Evolutionary conservation across 2,329 filamentous ascomycete species (phyloP).

Genomic region (Penicillium sp.): DNA sequence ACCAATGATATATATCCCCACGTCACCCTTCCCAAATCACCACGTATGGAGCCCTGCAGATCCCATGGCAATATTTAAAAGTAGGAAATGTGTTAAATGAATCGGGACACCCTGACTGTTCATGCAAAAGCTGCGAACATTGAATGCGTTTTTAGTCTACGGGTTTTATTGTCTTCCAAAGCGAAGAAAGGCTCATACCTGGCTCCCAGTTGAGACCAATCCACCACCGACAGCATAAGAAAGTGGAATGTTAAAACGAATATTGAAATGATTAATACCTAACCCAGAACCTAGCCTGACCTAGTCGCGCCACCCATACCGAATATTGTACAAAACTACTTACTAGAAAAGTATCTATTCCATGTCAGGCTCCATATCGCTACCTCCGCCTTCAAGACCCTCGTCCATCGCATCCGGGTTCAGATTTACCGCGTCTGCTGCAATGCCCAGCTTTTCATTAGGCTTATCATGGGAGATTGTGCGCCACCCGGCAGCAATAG

Average conservation of each 20-base stretch:
- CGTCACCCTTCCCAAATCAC: neutral
- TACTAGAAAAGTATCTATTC: slow-evolving; percentile 5
- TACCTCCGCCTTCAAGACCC: slow-evolving; percentile 34
- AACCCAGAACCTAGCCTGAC: slow-evolving; percentile 1
- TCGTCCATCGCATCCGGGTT: slow-evolving; percentile 52
- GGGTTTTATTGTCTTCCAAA: no score
- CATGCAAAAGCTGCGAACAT: no score
- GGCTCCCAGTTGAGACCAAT: no score
- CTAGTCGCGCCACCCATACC: slow-evolving; percentile 9
- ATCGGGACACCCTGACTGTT: no score
- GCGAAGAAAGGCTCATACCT: no score
- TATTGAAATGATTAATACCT: neutral
- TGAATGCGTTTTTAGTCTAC: no score
- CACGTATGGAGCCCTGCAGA: neutral
- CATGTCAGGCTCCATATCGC: slow-evolving; percentile 41
- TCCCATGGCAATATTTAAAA: no score
- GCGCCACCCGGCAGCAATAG: slow-evolving; percentile 57
- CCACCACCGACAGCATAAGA: no score
- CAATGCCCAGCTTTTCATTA: slow-evolving; percentile 32
- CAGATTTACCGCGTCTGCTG: slow-evolving; percentile 42
- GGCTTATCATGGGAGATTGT: slow-evolving; percentile 57
- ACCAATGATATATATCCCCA: neutral
- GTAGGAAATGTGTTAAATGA: no score
- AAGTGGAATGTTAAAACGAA: neutral
- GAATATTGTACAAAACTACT: slow-evolving; percentile 18